A percentile compares a stretch with the other conserved stretches of the same genome.
These are phyloP conservation scores for Neonectria ditissima DNA, from an alignment of 2,329 filamentous ascomycete species.

Conservation along the genomic window DNA sequence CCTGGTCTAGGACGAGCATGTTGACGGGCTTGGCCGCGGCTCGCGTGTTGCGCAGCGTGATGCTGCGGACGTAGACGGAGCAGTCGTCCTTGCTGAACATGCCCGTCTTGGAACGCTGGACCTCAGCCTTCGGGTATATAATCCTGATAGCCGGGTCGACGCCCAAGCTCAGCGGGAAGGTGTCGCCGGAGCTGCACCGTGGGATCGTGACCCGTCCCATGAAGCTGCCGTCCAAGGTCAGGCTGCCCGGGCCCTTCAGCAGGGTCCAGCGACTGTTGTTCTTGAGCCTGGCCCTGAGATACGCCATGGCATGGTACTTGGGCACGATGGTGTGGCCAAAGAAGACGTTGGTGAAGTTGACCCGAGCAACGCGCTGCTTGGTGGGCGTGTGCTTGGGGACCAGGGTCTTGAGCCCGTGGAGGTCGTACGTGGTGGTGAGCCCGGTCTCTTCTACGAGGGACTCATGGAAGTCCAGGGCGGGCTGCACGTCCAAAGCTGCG, in stretches of 20 bases:
- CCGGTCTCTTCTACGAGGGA: slow-evolving; percentile 69
- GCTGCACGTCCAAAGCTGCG: slow-evolving; percentile 43
- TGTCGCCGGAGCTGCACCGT: slow-evolving; percentile 65
- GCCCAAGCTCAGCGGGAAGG: slow-evolving; percentile 67
- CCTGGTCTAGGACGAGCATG: slow-evolving; percentile 68
- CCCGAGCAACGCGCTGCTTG: slow-evolving; percentile 70
- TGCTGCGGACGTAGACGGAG: slow-evolving; percentile 60
- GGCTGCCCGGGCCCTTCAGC: slow-evolving; percentile 64
- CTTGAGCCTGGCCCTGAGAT: slow-evolving; percentile 67
- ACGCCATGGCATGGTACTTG: slow-evolving; percentile 70
- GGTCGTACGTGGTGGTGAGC: slow-evolving; percentile 70
- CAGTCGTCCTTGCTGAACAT: slow-evolving; percentile 66
- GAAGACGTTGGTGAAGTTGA: slow-evolving; percentile 61
- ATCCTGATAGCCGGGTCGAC: slow-evolving; percentile 69
- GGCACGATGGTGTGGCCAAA: slow-evolving; percentile 71
- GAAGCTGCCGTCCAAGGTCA: slow-evolving; percentile 74
- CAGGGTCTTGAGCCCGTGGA: slow-evolving; percentile 69
- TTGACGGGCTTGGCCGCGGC: slow-evolving; percentile 54
- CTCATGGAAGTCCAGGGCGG: slow-evolving; percentile 54
- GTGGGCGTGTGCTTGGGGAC: slow-evolving; percentile 61
- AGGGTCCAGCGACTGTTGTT: slow-evolving; percentile 69
- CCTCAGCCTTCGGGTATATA: slow-evolving; percentile 66
- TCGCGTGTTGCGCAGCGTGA: slow-evolving; percentile 65
- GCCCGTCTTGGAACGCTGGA: slow-evolving; percentile 62
- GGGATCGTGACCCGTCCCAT: slow-evolving; percentile 68